phyloP scores from a whole-genome alignment of 495 filamentous ascomycete genomes.

The Talaromyces wortmannii region DNA sequence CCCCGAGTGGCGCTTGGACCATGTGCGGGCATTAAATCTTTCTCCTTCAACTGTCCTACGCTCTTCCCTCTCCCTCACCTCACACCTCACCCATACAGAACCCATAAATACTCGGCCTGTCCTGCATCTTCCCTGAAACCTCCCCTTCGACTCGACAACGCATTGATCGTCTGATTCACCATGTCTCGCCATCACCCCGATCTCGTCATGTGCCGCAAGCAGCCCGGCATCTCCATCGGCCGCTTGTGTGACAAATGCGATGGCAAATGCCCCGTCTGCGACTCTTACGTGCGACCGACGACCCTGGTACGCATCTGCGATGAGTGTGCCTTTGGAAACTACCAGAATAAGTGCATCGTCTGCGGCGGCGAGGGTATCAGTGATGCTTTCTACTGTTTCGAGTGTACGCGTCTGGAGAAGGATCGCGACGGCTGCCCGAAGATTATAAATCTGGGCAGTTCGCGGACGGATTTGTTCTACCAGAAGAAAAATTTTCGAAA shows the following conservation, averaged over 20 bases:
- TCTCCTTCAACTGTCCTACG: constrained; percentile 10
- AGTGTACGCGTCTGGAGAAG: constrained; percentile 95
- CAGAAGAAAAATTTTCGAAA: constrained; percentile 72
- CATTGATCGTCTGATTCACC: not conserved
- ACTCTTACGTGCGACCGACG: constrained; percentile 96
- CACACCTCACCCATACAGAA: too few species aligned
- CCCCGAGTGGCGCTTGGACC: constrained; percentile 7
- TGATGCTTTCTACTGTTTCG: constrained; percentile 99
- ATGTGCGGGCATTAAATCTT: constrained; percentile 12
- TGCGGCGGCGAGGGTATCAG: constrained; percentile 98
- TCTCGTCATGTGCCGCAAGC: constrained; percentile 99
- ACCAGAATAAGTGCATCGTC: constrained; percentile 99
- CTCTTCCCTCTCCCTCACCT: constrained; percentile 3
- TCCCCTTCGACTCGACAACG: not conserved
- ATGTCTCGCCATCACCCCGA: constrained; percentile 50
- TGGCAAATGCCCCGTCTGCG: constrained; percentile 98
- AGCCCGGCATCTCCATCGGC: constrained; percentile 95
- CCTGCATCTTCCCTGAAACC: not conserved
- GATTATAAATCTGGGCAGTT: constrained; percentile 97
- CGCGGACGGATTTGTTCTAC: constrained; percentile 89
- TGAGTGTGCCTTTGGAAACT: constrained; percentile 98
- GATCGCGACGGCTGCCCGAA: constrained; percentile 97
- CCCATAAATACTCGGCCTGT: not conserved
- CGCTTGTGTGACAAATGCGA: constrained; percentile 99
- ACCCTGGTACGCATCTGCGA: constrained; percentile 98